Base-by-base conservation (phyloP, 2,329 filamentous ascomycete species). In the Sporothrix variecibatus region DNA sequence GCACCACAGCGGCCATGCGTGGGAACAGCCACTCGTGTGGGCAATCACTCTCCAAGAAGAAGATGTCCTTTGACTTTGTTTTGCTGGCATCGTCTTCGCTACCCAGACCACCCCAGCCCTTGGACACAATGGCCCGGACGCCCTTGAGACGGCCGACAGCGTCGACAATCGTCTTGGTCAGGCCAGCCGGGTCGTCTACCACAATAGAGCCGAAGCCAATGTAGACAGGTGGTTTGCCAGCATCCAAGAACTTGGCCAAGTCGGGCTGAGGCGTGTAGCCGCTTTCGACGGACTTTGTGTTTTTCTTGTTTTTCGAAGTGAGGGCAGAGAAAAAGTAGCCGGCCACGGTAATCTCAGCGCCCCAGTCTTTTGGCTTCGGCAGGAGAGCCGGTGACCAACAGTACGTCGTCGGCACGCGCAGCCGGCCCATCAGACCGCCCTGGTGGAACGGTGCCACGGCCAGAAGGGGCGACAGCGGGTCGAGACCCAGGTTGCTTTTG, bases 21-120 rank as follows among this genome's bases (percentile, higher is more conserved):
- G 93, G 87, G 81, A 97, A 97, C 0, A 97, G 83, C 94, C 94
- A 97, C 82, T 97, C 94, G 76, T 97, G 94, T 9, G 87, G 88
- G 40, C 72, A 73, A 69, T 75, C 72, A 5, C 23, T 49, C 15
- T 58, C 68, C 15, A 75, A 28, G 5, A 72, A 68, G 20, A 73
- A 73, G 8, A 73, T 40, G 56, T 40, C 7, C 8, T 67, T 67
- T 2, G 62, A 34, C 20, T n/a, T 68, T 34, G 7, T 26, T 12
- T 43, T 43, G 43, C 6, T 34, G 3, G 92, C 80, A 43, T 90
- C 85, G 78, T 94, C 92, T 78, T 94, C 92, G 0, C 89, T 92
- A 40, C 94, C 94, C 8, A 97, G 85, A 0, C 94, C 94, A 68
- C 94, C 94, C 94, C 94, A 97, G 20, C 94, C 94, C 79, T 95